Percentiles rank a stretch among this genome's conserved stretches.
These are phyloP conservation scores for Vitellaria paradoxa DNA, from an alignment of 179 eudicot genomes.

Conservation along the genomic window DNA sequence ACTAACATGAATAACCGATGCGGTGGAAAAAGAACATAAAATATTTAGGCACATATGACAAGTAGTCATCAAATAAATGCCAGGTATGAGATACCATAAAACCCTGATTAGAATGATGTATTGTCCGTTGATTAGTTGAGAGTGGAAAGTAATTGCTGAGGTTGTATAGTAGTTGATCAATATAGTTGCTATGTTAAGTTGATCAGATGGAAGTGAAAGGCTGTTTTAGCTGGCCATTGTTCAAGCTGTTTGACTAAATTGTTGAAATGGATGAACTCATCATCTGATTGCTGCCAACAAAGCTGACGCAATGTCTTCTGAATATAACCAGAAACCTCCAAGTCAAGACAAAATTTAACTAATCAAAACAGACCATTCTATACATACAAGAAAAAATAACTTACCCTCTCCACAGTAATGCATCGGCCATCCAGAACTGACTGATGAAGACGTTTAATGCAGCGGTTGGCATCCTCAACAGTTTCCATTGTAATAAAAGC, in stretches of 20 bases:
- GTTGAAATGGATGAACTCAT: slow-evolving; percentile 82
- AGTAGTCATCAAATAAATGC: slow-evolving; percentile 43
- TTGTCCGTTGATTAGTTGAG: slow-evolving; percentile 96
- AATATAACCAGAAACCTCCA: slow-evolving; percentile 90
- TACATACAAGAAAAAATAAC: slow-evolving; percentile 15
- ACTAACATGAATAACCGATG: not conserved
- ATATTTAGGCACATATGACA: slow-evolving; percentile 27
- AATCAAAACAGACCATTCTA: slow-evolving; percentile 29
- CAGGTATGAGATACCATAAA: slow-evolving; percentile 85
- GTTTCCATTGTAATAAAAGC: slow-evolving; percentile 83
- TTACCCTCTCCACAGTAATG: slow-evolving; percentile 94
- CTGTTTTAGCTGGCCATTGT: slow-evolving; percentile 96
- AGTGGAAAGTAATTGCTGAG: slow-evolving; percentile 83
- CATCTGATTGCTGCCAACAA: slow-evolving; percentile 99
- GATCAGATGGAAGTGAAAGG: slow-evolving; percentile 86
- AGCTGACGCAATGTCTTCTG: slow-evolving; percentile 91
- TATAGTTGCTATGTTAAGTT: slow-evolving; percentile 91
- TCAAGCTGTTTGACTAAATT: slow-evolving; percentile 79
- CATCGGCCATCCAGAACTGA: slow-evolving; percentile 91
- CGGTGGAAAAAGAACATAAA: not conserved
- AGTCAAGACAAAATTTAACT: slow-evolving; percentile 52
- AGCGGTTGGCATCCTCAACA: slow-evolving; percentile 80
- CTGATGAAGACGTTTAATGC: slow-evolving; percentile 84
- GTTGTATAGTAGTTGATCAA: slow-evolving; percentile 96
- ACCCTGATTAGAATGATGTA: slow-evolving; percentile 80